These are phyloP conservation scores for Aschersonia sp. DNA, from an alignment of 2,329 filamentous ascomycete genomes.

Conservation along the genomic window DNA sequence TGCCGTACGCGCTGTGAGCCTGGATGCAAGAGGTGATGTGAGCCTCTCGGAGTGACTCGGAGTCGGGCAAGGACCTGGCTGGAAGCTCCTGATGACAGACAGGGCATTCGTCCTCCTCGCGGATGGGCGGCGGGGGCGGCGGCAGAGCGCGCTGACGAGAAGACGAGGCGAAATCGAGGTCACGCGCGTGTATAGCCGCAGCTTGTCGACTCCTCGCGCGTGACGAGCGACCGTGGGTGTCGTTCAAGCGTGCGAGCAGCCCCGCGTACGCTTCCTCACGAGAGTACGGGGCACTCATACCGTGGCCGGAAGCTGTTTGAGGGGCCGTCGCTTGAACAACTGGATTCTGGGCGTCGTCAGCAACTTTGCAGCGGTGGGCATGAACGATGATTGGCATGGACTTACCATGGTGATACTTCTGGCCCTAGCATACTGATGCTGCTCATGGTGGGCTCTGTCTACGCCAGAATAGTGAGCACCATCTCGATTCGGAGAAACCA, in stretches of 20 bases:
- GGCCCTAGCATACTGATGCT: slow-evolving; percentile 17
- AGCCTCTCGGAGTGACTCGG: slow-evolving; percentile 36
- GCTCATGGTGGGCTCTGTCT: slow-evolving; percentile 16
- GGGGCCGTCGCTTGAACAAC: too few relatives aligned
- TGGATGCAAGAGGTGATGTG: slow-evolving; percentile 46
- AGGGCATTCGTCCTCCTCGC: slow-evolving; percentile 67
- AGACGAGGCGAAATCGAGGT: slow-evolving; percentile 14
- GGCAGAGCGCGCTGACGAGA: slow-evolving; percentile 23
- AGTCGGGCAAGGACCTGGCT: slow-evolving; percentile 35
- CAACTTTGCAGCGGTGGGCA: too few relatives aligned
- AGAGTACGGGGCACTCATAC: too few relatives aligned
- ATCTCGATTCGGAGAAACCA: slow-evolving; percentile 16
- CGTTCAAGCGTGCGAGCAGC: too few relatives aligned
- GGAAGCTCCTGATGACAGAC: slow-evolving; percentile 62
- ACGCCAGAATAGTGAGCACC: slow-evolving; percentile 20
- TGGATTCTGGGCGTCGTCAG: too few relatives aligned
- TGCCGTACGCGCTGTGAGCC: slow-evolving; percentile 35
- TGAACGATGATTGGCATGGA: slow-evolving; percentile 1
- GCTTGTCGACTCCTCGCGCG: slow-evolving; percentile 2
- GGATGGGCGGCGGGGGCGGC: slow-evolving; percentile 11
- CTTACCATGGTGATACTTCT: slow-evolving; percentile 38
- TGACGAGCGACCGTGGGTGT: not conserved
- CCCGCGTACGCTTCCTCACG: too few relatives aligned
- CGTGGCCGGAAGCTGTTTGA: too few relatives aligned
- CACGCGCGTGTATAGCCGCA: slow-evolving; percentile 8